Conservation (phyloP, 768 basidiomycete genomes). For the Panellus pusillus region DNA sequence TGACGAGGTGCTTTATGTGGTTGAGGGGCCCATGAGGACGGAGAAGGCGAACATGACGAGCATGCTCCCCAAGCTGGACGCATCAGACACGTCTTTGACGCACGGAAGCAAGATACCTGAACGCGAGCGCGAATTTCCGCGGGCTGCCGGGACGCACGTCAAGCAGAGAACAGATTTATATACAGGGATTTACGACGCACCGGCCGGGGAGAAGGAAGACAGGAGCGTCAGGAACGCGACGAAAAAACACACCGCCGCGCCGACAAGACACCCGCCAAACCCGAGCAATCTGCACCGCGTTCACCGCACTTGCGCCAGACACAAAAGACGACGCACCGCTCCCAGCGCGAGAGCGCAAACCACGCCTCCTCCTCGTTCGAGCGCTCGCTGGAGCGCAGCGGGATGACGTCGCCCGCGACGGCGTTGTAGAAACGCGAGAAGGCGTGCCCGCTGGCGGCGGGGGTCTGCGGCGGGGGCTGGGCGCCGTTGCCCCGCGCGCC, state of each 20-base stretch:
- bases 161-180: constrained; percentile 2
- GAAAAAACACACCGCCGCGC: constrained; percentile 92
- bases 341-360: constrained; percentile 92
- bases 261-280: constrained; percentile 85
- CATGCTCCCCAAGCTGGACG: constrained; percentile 75
- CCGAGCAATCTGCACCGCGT: constrained; percentile 69
- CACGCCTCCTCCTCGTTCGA: constrained; percentile 96
- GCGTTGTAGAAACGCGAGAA: constrained; percentile 88
- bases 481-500: constrained; percentile 79
- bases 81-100: neutral
- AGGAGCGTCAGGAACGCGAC: constrained; percentile 84
- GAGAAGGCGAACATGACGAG: constrained; percentile 97
- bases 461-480: constrained; percentile 37
- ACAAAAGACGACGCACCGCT: constrained; percentile 54
- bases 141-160: constrained; percentile 52
- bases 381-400: constrained; percentile 75
- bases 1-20: constrained; percentile 85
- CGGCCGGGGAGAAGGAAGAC: constrained; percentile 39
- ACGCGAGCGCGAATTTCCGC: constrained; percentile 87
- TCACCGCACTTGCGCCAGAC: neutral
- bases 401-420: constrained; percentile 85
- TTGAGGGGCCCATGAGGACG: constrained; percentile 85
- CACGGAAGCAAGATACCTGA: constrained; percentile 50
- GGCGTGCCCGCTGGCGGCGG: constrained; percentile 45
- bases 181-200: constrained; percentile 20